Base-by-base conservation (phyloP, 164 flowering plant genomes). In the Piper betle region DNA sequence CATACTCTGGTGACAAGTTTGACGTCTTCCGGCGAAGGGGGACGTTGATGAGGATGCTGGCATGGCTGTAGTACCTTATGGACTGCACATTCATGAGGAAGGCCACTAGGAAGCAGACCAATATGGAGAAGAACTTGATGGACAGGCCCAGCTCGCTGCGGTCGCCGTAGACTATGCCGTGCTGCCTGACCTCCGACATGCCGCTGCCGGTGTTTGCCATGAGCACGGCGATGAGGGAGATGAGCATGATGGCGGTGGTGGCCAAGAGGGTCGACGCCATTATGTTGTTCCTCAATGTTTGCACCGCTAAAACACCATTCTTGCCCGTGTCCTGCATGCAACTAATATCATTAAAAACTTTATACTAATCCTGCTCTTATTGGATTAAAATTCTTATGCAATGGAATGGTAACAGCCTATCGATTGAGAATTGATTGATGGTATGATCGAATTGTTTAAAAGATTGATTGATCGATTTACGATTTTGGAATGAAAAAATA, bases 241-340 rank as follows among this genome's bases (percentile, higher is more conserved):
- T 81, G 4, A 91, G 84, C 84, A 74, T 84, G 61, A 91, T 86
- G 3, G 94, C 92, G 5, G 88, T 88, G 0, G 96, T 78, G 0
- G 92, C 94, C 62, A 91, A 64, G 1, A 91, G 73, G 55, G 96
- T 91, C 17, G 97, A 88, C 8, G 96, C 97, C 97, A 91, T 91
- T 62, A 91, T 86, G 81, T 85, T 88, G 84, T 88, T 91, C 54
- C 98, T 62, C 0, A 88, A 73, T 0, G 96, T 88, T 59, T 91
- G 97, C 5, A 88, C 94, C 10, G 92, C 84, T 3, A 91, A 66
- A n/a, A 91, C 80, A 0, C 95, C 98, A 50, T 81, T 86, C 74
- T 81, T 85, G 18, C 77, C 48, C 55, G 71, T 53, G 64, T 89
- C 94, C 92, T 89, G 68, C 39, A 37, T 33, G 2, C 58, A 38